Conservation (phyloP, 2,329 filamentous ascomycete species). For the Furcasterigmium sp. region DNA sequence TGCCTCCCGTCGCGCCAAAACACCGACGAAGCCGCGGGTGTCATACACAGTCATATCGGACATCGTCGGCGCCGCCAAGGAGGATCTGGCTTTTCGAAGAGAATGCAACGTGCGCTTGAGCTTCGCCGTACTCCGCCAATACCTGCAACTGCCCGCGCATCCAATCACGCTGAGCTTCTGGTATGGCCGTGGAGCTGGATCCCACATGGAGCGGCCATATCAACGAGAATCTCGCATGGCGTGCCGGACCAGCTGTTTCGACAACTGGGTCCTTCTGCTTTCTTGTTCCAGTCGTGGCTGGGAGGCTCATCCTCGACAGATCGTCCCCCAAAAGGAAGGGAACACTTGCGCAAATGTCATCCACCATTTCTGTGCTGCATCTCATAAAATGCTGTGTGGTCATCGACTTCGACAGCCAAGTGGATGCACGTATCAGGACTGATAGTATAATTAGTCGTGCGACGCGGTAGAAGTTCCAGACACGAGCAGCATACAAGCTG, state of each 20-base stretch:
- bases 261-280: background rate
- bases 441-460: slow-evolving; percentile 10
- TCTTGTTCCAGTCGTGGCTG: background rate
- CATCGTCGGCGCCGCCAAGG: slow-evolving; percentile 3
- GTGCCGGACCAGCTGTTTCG: too few species aligned
- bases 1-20: too few species aligned
- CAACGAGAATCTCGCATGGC: slow-evolving; percentile 6
- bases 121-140: slow-evolving; percentile 8
- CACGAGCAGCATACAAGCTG: slow-evolving; percentile 9
- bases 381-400: too few species aligned
- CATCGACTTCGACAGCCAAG: background rate
- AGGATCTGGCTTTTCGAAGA: slow-evolving; percentile 9
- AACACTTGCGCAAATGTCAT: slow-evolving; percentile 10
- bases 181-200: slow-evolving; percentile 4
- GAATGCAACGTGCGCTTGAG: slow-evolving; percentile 4
- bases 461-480: slow-evolving; percentile 12
- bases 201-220: slow-evolving; percentile 11
- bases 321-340: slow-evolving; percentile 8
- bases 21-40: too few species aligned
- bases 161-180: slow-evolving; percentile 7
- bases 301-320: slow-evolving; percentile 8
- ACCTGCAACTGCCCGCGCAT: slow-evolving; percentile 8
- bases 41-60: slow-evolving; percentile 12
- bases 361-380: slow-evolving; percentile 2
- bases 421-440: slow-evolving; percentile 4